Conservation (phyloP, 495 filamentous ascomycete species). For the Aspergillus heteromorphus region DNA sequence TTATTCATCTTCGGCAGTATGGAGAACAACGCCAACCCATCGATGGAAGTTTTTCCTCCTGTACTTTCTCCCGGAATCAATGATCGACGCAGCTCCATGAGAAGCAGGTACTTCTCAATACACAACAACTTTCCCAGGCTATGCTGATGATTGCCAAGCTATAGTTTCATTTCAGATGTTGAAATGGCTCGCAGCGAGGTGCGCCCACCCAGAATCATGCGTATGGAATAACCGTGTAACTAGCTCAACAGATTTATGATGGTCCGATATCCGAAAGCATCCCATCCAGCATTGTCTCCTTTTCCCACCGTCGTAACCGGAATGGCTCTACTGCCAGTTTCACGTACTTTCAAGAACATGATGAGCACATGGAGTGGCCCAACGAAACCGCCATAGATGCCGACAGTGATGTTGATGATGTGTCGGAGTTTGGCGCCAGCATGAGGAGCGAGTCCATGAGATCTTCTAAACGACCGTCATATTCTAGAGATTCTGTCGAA, state of each 20-base stretch:
- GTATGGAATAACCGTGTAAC: neutral
- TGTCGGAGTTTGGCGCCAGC: slow-evolving; percentile 25
- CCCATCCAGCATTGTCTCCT: slow-evolving; percentile 81
- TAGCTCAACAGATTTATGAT: slow-evolving; percentile 65
- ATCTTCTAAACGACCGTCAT: slow-evolving; percentile 50
- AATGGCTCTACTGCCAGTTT: slow-evolving; percentile 85
- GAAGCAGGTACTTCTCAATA: slow-evolving; percentile 55
- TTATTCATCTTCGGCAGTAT: slow-evolving; percentile 7
- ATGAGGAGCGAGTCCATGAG: slow-evolving; percentile 29
- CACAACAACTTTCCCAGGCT: neutral
- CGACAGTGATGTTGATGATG: slow-evolving; percentile 52
- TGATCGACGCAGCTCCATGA: slow-evolving; percentile 60
- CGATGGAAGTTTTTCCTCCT: slow-evolving; percentile 16
- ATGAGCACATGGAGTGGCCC: slow-evolving; percentile 47
- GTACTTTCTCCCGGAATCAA: slow-evolving; percentile 24
- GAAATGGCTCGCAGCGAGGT: slow-evolving; percentile 98
- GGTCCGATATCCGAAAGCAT: slow-evolving; percentile 93
- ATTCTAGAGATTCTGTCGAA: slow-evolving; percentile 57
- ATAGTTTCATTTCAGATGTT: slow-evolving; percentile 88
- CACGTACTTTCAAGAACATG: slow-evolving; percentile 69
- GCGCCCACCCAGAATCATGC: slow-evolving; percentile 7
- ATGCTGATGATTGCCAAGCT: slow-evolving; percentile 34
- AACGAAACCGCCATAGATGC: slow-evolving; percentile 48
- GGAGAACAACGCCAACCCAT: slow-evolving; percentile 23
- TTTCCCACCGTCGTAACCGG: slow-evolving; percentile 70